These are phyloP conservation scores for Phlebiopsis flavidoalba DNA, from an alignment of 768 basidiomycete species.

Conservation along the genomic window DNA sequence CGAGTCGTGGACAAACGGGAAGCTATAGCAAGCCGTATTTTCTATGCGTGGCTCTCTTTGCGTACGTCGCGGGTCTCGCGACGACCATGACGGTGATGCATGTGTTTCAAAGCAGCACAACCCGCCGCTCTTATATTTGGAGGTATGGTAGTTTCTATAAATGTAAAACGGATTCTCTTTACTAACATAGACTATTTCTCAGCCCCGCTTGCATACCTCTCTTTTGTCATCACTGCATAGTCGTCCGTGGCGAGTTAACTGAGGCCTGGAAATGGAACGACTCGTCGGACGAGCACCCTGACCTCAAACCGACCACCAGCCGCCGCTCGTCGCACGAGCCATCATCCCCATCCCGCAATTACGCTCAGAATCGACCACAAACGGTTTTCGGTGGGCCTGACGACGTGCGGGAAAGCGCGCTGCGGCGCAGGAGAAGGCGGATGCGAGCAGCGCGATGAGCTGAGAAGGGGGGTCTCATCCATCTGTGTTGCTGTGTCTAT, in stretches of 20 bases:
- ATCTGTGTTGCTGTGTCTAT: too few relatives aligned
- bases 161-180: too few relatives aligned
- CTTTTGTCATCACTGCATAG: conserved; percentile 58
- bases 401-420: background rate
- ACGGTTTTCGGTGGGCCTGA: background rate
- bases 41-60: conserved; percentile 46
- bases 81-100: conserved; percentile 88
- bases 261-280: conserved; percentile 74
- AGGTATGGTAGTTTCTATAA: conserved; percentile 39
- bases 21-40: conserved; percentile 65
- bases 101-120: conserved; percentile 64
- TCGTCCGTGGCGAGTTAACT: conserved; percentile 60
- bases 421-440: background rate
- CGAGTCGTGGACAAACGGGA: conserved; percentile 20
- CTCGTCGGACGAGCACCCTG: conserved; percentile 2
- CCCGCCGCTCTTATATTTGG: conserved; percentile 91
- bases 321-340: background rate
- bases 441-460: background rate
- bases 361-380: background rate
- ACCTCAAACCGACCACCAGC: background rate
- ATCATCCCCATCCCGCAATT: background rate
- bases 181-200: background rate
- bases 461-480: background rate
- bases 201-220: conserved; percentile 76
- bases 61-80: conserved; percentile 69